phyloP scores from a whole-genome alignment of 176 grass and related monocot species.

The Zea luxurians region DNA sequence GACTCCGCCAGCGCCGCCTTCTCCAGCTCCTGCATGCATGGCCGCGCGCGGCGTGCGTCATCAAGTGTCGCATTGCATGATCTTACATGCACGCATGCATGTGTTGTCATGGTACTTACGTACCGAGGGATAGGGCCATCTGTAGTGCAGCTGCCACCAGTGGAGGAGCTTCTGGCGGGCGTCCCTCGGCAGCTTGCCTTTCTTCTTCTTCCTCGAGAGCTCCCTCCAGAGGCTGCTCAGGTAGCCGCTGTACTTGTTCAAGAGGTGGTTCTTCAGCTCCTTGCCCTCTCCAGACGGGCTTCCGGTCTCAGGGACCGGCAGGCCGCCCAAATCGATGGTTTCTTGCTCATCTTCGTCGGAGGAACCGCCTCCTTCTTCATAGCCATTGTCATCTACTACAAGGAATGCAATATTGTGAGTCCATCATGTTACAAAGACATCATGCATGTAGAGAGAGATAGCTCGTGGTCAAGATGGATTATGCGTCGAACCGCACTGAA shows the following conservation, averaged over 20 bases:
- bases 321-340: slow-evolving; percentile 25
- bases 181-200: slow-evolving; percentile 83
- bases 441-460: background rate
- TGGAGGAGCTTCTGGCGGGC: slow-evolving; percentile 77
- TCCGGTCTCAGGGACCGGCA: slow-evolving; percentile 22
- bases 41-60: no score
- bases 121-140: slow-evolving; percentile 92
- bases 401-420: background rate
- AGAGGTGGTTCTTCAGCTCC: slow-evolving; percentile 71
- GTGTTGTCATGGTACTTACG: background rate
- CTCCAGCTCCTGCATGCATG: slow-evolving; percentile 59
- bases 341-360: slow-evolving; percentile 61
- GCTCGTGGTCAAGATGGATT: no score
- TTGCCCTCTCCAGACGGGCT: slow-evolving; percentile 51
- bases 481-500: no score
- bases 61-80: no score
- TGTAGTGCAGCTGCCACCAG: slow-evolving; percentile 89
- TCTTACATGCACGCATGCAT: background rate
- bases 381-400: slow-evolving; percentile 44
- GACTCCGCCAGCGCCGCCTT: slow-evolving; percentile 62
- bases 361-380: slow-evolving; percentile 43
- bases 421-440: background rate
- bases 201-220: slow-evolving; percentile 92
- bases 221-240: slow-evolving; percentile 75
- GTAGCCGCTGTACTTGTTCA: slow-evolving; percentile 91